Evolutionary conservation across 371 early-diverging fungal genomes (phyloP).

Genomic region (Mucor velutinosus): DNA sequence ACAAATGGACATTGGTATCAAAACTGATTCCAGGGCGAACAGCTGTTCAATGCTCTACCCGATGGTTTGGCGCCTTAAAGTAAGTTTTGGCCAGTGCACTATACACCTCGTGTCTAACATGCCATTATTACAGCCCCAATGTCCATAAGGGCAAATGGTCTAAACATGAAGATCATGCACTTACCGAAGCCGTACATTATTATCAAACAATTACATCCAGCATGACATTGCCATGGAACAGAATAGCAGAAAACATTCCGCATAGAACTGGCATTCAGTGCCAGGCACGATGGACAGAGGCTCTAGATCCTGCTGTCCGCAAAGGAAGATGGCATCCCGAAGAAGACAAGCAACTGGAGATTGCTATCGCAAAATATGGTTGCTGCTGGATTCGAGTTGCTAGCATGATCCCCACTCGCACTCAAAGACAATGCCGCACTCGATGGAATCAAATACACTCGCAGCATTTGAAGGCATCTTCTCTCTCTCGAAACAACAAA

Average conservation of each 20-base stretch:
- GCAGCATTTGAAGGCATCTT: conserved; percentile 28
- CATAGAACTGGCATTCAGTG: conserved; percentile 59
- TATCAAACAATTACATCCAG: background rate
- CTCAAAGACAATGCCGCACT: conserved; percentile 64
- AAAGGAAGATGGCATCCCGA: conserved; percentile 57
- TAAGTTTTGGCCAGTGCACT: background rate
- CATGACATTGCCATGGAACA: conserved; percentile 22
- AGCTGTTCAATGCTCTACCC: conserved; percentile 56
- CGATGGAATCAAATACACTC: conserved; percentile 22
- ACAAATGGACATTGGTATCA: conserved; percentile 53
- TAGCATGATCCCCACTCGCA: conserved; percentile 52
- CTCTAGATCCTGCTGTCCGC: conserved; percentile 56
- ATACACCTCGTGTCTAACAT: background rate
- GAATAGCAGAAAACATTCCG: conserved; percentile 19
- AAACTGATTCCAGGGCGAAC: conserved; percentile 48
- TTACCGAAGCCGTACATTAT: conserved; percentile 2
- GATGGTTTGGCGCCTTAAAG: conserved; percentile 38
- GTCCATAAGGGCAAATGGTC: conserved; percentile 27
- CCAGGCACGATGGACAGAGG: conserved; percentile 65
- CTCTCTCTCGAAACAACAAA: background rate
- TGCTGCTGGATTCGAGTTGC: conserved; percentile 65
- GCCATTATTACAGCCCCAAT: conserved; percentile 10
- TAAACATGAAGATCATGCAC: conserved; percentile 11
- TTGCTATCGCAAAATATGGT: conserved; percentile 37
- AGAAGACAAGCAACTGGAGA: conserved; percentile 50